Percentiles rank a stretch among this genome's conserved stretches.
phyloP scores from a whole-genome alignment of 2,329 filamentous ascomycete genomes.

The Juglanconis sp. region DNA sequence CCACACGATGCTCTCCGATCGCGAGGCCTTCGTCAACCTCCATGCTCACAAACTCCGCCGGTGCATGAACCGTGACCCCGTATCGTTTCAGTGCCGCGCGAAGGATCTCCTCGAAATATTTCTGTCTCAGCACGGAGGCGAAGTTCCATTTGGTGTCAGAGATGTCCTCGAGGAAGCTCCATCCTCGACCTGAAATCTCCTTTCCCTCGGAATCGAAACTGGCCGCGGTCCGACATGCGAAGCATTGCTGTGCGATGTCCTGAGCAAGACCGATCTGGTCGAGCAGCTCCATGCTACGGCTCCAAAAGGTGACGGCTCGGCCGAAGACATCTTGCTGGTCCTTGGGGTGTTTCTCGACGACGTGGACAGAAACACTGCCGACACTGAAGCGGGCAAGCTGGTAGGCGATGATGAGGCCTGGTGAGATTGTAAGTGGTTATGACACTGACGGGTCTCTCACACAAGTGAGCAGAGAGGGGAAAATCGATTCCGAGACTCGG shows the following conservation, averaged over 20 bases:
- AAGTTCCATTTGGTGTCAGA: conserved; percentile 50
- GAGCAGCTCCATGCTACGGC: conserved; percentile 48
- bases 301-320: conserved; percentile 52
- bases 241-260: conserved; percentile 48
- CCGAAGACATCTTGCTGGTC: conserved; percentile 49
- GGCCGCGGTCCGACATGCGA: conserved; percentile 47
- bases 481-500: too few species aligned
- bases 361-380: conserved; percentile 34
- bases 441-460: too few species aligned
- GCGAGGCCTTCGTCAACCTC: conserved; percentile 31
- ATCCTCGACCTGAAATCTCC: conserved; percentile 38
- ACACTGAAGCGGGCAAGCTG: conserved; percentile 40
- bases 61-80: conserved; percentile 33
- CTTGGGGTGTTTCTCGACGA: conserved; percentile 48
- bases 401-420: conserved; percentile 40
- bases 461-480: neutral
- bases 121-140: conserved; percentile 51
- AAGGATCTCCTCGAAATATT: conserved; percentile 53
- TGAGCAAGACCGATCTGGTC: conserved; percentile 49
- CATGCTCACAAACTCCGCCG: conserved; percentile 35
- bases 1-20: neutral
- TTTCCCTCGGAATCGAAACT: conserved; percentile 40
- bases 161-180: conserved; percentile 53
- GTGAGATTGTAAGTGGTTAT: neutral
- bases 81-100: conserved; percentile 35